Conservation (phyloP, 2,329 filamentous ascomycete species). For the Aspergillus pseudotamarii region DNA sequence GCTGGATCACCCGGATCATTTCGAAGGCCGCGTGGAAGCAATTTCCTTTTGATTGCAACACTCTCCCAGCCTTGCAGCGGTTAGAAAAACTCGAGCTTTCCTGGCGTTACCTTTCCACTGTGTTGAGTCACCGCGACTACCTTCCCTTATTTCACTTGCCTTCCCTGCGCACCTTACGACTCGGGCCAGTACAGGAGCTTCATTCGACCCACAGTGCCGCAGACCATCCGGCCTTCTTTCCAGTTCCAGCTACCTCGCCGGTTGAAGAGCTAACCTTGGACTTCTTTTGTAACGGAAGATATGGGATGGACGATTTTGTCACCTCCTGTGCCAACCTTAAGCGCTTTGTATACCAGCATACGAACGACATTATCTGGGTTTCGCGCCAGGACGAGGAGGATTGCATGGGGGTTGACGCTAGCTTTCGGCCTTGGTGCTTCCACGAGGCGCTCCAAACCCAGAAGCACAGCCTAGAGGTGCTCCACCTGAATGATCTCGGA, state of each 20-base stretch:
- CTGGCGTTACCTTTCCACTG: not conserved
- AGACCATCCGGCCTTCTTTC: not conserved
- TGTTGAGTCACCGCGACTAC: not conserved
- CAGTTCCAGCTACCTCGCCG: not conserved
- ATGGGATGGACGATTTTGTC: conserved; percentile 16
- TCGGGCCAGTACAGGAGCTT: not conserved
- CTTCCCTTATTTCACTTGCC: not conserved
- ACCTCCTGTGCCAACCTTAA: conserved; percentile 18
- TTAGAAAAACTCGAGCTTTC: not conserved
- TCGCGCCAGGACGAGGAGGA: not conserved
- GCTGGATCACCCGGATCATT: not conserved
- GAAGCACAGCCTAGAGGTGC: conserved; percentile 16
- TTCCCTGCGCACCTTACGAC: not conserved
- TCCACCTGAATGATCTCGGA: conserved; percentile 9
- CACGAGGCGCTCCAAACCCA: conserved; percentile 11
- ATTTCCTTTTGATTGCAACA: not conserved
- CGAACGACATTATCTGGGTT: conserved; percentile 5
- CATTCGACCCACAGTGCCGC: not conserved
- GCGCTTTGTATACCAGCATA: conserved; percentile 18
- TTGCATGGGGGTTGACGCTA: not conserved
- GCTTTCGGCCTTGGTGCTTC: conserved; percentile 12
- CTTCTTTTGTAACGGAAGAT: not conserved
- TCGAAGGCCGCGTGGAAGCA: not conserved
- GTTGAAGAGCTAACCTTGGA: not conserved
- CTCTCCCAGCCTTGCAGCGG: not conserved